Conservation (phyloP, 176 grass and related monocot species). For the Thalia dealbata region DNA sequence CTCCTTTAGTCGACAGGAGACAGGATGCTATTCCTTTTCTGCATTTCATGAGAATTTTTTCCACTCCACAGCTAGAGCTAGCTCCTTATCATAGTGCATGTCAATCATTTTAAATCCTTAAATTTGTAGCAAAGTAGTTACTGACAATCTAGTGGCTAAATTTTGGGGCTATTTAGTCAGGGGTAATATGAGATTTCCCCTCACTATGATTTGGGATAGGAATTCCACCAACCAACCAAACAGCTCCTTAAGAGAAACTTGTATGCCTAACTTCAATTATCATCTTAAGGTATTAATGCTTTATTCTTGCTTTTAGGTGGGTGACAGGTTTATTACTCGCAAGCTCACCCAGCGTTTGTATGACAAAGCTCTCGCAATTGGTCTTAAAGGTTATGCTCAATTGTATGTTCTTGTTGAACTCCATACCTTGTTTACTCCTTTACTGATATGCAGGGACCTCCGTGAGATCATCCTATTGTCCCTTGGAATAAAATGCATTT, state of each 20-base stretch:
- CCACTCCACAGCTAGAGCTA: background rate
- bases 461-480: background rate
- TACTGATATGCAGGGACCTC: background rate
- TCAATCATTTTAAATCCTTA: background rate
- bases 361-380: slow-evolving; percentile 85
- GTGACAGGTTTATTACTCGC: slow-evolving; percentile 92
- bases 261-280: background rate
- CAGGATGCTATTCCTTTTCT: background rate
- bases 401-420: slow-evolving; percentile 51
- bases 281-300: slow-evolving; percentile 16
- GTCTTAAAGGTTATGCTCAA: slow-evolving; percentile 91
- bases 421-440: slow-evolving; percentile 4
- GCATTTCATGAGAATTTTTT: background rate
- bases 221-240: too few relatives aligned
- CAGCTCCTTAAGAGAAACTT: background rate
- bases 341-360: slow-evolving; percentile 78
- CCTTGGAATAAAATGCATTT: background rate
- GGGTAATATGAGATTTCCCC: too few relatives aligned
- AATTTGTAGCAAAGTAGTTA: background rate
- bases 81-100: background rate
- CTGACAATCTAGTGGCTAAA: background rate
- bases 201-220: too few relatives aligned
- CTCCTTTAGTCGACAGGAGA: background rate
- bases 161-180: too few relatives aligned
- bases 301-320: slow-evolving; percentile 39